Evolutionary conservation across 345 rosid genomes (phyloP).

Genomic region (Combretum micranthum): DNA sequence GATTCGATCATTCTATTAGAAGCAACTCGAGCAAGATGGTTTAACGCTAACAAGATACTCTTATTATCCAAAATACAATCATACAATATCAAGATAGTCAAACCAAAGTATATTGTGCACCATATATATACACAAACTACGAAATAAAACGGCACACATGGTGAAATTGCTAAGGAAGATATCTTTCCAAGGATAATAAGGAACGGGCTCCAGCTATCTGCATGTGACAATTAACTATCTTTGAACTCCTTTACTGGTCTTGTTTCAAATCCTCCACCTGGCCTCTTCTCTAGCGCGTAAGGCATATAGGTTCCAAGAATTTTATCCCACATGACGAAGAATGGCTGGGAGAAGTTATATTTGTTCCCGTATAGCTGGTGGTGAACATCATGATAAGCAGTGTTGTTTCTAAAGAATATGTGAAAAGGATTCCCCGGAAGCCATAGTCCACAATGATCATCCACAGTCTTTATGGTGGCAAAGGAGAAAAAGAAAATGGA

Average conservation of each 20-base stretch:
- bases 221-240: slow-evolving; percentile 24
- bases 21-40: too few species aligned
- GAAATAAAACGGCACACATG: too few species aligned
- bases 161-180: too few species aligned
- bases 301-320: slow-evolving; percentile 89
- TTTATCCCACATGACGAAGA: slow-evolving; percentile 74
- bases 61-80: too few species aligned
- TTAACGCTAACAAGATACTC: too few species aligned
- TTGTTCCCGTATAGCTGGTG: slow-evolving; percentile 81
- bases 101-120: too few species aligned
- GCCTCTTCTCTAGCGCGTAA: slow-evolving; percentile 61
- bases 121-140: too few species aligned
- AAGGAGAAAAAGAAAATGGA: slow-evolving; percentile 86
- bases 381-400: slow-evolving; percentile 83
- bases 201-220: not conserved
- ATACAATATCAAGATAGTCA: too few species aligned
- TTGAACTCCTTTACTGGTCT: slow-evolving; percentile 48
- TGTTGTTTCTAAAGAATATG: slow-evolving; percentile 59
- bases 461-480: slow-evolving; percentile 82
- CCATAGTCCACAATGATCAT: slow-evolving; percentile 79
- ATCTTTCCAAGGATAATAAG: too few species aligned
- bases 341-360: slow-evolving; percentile 77
- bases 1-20: too few species aligned
- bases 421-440: slow-evolving; percentile 84
- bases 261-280: slow-evolving; percentile 71